These are phyloP conservation scores for Prunus mongolica DNA, from an alignment of 306 rosid genomes.

Conservation along the genomic window DNA sequence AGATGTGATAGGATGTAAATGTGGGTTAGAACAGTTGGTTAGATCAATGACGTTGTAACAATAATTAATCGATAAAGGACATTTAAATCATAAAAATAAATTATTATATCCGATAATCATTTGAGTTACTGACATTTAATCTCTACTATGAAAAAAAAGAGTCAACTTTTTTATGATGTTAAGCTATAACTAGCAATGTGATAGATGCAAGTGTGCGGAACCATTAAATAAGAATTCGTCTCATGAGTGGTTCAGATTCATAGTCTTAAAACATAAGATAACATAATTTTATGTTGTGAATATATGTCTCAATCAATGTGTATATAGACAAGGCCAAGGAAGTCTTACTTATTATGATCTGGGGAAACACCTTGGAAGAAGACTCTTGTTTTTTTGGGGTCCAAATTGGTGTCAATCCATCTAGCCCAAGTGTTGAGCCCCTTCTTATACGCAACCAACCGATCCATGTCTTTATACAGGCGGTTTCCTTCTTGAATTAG, in stretches of 20 bases:
- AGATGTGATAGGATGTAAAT: no score
- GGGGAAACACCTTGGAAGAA: slow-evolving; percentile 86
- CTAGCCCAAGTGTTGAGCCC: slow-evolving; percentile 72
- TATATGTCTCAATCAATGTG: background rate
- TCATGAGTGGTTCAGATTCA: background rate
- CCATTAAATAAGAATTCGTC: background rate
- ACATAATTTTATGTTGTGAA: background rate
- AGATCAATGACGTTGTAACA: rapidly evolving
- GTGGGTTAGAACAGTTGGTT: no score
- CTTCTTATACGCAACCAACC: slow-evolving; percentile 65
- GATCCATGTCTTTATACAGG: slow-evolving; percentile 51
- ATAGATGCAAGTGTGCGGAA: no score
- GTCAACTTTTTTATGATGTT: no score
- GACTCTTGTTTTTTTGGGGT: slow-evolving; percentile 43
- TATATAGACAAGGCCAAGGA: background rate
- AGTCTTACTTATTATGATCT: slow-evolving; percentile 53
- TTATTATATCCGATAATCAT: no score
- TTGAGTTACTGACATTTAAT: no score
- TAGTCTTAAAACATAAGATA: background rate
- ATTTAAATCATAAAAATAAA: no score
- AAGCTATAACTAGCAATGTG: no score
- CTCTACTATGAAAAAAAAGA: no score
- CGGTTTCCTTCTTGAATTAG: slow-evolving; percentile 39
- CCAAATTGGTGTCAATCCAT: slow-evolving; percentile 54
- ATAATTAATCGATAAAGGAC: no score